Evolutionary conservation across 129 eudicot species (phyloP), one percentile per base, ranked within the genome.

Genomic region (Solidago caesia): DNA sequence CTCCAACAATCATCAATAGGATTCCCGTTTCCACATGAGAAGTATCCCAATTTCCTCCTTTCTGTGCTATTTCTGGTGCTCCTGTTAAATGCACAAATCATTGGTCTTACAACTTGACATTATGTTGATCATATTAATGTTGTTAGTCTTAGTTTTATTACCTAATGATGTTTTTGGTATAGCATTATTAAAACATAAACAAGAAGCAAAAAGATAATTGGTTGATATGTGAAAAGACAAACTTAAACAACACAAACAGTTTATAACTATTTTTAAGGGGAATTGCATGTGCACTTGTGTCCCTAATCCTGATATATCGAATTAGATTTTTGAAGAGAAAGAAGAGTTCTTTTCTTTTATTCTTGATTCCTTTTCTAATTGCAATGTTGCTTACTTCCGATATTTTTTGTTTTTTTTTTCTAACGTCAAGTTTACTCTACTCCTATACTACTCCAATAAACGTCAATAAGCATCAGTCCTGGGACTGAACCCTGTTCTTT

Each of bases 1-100:
- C 96, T 83, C 97, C 97, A 92, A 84, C 97, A 92, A 62, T 92
- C 97, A 41, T 92, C 97, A 14, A 92, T 89, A 2, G 97, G 97
- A 55, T 92, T 92, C 3, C 97, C 97, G 2, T 90, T 92, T 53
- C 91, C 97, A 67, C 97, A 89, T 27, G 97, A 92, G 68, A 92
- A 84, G 72, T n/a, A 92, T 41, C 97, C 97, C 52, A 92, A 82
- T 44, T 92, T 89, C 81, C 97, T 82, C 79, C 97, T 89, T 86
- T 85, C 91, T 4, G 87, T 92, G 84, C 91, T 87, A 82, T 92
- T 92, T 69, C 41, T 63, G 52, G 85, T 89, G 83, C 88, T 85
- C 96, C 97, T 92, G 86, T 73, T 79, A 48, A 66, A 52, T 5
- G 8, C 61, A 64, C 11, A 60, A 59, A 46, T 52, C 58, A 52